phyloP scores from a whole-genome alignment of 768 basidiomycete species.

The Auriculariales sp. region DNA sequence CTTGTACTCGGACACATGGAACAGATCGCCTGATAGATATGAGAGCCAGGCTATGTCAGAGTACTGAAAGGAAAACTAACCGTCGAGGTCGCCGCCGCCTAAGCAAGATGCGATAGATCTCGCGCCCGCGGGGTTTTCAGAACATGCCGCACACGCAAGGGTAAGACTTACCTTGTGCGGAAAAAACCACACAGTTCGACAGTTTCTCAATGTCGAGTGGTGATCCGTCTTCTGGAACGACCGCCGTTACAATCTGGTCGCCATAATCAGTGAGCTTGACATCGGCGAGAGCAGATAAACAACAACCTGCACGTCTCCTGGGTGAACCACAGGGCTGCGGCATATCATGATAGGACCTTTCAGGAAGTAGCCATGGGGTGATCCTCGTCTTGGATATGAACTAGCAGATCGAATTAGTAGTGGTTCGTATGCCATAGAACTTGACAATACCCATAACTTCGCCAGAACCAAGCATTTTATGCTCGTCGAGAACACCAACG shows the following conservation, averaged over 20 bases:
- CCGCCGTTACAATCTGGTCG: constrained; percentile 41
- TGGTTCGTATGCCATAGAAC: no score
- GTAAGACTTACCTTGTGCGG: neutral
- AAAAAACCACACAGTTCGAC: constrained; percentile 21
- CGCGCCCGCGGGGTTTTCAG: constrained; percentile 21
- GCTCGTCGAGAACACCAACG: constrained; percentile 74
- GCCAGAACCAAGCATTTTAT: constrained; percentile 32
- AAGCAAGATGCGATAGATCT: constrained; percentile 56
- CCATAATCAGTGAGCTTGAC: no score
- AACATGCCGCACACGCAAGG: no score
- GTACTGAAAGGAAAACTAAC: constrained; percentile 24
- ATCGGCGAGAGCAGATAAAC: no score
- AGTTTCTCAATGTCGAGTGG: constrained; percentile 34
- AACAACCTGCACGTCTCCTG: constrained; percentile 74
- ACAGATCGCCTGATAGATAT: constrained; percentile 54
- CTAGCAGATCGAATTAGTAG: neutral
- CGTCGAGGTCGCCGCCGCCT: constrained; percentile 69
- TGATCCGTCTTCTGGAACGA: constrained; percentile 36
- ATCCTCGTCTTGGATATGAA: neutral
- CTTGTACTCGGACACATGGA: constrained; percentile 42
- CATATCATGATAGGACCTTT: constrained; percentile 49
- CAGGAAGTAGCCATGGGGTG: constrained; percentile 31
- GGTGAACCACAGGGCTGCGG: constrained; percentile 60
- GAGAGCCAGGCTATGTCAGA: neutral
- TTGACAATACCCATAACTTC: constrained; percentile 53